Evolutionary conservation across 495 filamentous ascomycete genomes (phyloP).

Genomic region (Penicillium cinerascens): DNA sequence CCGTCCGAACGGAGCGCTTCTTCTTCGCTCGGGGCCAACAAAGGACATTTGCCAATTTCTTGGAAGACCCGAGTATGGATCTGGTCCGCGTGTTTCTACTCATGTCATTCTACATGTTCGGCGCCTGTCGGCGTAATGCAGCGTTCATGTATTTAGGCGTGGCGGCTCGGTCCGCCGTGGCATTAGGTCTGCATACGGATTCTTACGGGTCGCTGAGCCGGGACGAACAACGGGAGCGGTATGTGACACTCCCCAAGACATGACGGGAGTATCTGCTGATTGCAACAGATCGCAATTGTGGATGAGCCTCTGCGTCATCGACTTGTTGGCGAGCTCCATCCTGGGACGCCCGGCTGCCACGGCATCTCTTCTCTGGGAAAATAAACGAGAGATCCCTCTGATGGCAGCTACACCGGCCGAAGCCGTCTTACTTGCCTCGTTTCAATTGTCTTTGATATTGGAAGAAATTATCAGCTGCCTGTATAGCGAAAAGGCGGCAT

Average conservation of each 20-base stretch:
- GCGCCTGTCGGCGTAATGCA: slow-evolving; percentile 45
- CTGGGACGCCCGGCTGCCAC: slow-evolving; percentile 39
- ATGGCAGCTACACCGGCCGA: slow-evolving; percentile 3
- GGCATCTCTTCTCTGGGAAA: slow-evolving; percentile 24
- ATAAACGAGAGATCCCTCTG: slow-evolving; percentile 5
- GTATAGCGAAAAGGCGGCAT: slow-evolving; percentile 31
- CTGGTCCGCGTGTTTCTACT: slow-evolving; percentile 39
- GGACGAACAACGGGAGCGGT: slow-evolving; percentile 24
- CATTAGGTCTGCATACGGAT: slow-evolving; percentile 38
- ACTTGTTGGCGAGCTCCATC: slow-evolving; percentile 43
- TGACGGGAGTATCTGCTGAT: not conserved
- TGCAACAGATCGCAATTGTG: slow-evolving; percentile 30
- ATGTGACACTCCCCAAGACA: not conserved
- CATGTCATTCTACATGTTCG: slow-evolving; percentile 48
- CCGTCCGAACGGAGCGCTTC: slow-evolving; percentile 24
- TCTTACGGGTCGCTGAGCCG: slow-evolving; percentile 10
- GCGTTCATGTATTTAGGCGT: slow-evolving; percentile 50
- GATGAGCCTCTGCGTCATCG: slow-evolving; percentile 45
- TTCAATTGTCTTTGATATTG: slow-evolving; percentile 30
- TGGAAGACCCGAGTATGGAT: slow-evolving; percentile 43
- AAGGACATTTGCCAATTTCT: slow-evolving; percentile 33
- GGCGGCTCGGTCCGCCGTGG: slow-evolving; percentile 40
- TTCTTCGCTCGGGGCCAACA: slow-evolving; percentile 41
- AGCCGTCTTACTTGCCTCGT: slow-evolving; percentile 31
- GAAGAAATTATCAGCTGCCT: slow-evolving; percentile 34